Conservation (phyloP, 192 early-diverging fungal species). For the Gigaspora rosea region DNA sequence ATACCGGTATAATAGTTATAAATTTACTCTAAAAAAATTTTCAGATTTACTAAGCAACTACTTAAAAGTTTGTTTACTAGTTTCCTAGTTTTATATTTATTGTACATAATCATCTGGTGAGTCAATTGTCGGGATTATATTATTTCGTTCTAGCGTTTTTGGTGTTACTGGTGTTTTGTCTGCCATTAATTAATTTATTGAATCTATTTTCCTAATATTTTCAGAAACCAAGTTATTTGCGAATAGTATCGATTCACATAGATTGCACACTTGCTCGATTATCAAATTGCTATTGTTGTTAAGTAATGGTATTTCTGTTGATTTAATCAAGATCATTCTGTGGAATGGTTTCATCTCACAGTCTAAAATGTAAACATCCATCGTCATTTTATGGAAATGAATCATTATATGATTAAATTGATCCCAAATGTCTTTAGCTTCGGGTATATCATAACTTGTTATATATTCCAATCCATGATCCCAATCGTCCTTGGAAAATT, state of each 20-base stretch:
- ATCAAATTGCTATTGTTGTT: too few relatives aligned
- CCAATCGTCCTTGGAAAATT: constrained; percentile 19
- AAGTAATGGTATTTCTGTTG: not conserved
- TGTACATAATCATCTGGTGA: not conserved
- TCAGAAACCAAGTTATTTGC: not conserved
- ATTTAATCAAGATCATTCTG: too few relatives aligned
- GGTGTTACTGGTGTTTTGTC: not conserved
- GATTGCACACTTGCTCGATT: not conserved
- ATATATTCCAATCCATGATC: not conserved
- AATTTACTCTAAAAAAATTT: too few relatives aligned
- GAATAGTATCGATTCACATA: not conserved
- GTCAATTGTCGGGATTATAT: not conserved
- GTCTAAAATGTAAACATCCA: too few relatives aligned
- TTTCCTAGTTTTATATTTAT: not conserved
- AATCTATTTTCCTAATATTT: not conserved
- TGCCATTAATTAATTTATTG: not conserved
- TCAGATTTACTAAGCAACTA: too few relatives aligned
- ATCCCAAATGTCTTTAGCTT: too few relatives aligned
- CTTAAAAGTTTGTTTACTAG: too few relatives aligned
- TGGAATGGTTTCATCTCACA: too few relatives aligned
- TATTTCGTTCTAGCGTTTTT: not conserved
- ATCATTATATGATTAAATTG: too few relatives aligned
- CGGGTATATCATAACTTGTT: too few relatives aligned
- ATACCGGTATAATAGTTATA: too few relatives aligned
- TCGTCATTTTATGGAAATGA: too few relatives aligned